phyloP scores from a whole-genome alignment of 75 land plant species.

The Larix kaempferi region DNA sequence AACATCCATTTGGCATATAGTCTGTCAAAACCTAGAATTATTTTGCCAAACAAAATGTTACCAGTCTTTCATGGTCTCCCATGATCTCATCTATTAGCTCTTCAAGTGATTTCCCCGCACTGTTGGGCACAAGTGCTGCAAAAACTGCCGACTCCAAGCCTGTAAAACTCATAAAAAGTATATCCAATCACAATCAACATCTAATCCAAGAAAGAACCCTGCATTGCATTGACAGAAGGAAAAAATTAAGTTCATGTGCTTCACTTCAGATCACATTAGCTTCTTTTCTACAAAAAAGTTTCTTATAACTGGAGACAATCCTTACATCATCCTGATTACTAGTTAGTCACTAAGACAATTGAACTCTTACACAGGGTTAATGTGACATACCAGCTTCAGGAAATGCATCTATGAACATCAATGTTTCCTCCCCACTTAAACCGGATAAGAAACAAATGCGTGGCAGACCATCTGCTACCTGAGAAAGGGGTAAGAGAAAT shows the following conservation, averaged over 20 bases:
- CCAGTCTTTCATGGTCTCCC: conserved; percentile 95
- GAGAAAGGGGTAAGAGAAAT: conserved; percentile 18
- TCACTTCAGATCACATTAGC: neutral
- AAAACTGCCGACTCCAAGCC: conserved; percentile 72
- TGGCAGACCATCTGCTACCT: conserved; percentile 72
- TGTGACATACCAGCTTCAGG: conserved; percentile 60
- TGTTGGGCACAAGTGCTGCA: conserved; percentile 94
- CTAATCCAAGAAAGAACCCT: neutral
- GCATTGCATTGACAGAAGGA: conserved; percentile 1
- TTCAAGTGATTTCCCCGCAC: conserved; percentile 59
- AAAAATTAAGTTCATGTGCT: neutral
- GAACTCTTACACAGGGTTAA: neutral
- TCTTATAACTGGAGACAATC: neutral
- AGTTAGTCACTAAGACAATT: neutral
- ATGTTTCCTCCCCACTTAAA: conserved; percentile 85
- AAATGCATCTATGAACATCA: conserved; percentile 86
- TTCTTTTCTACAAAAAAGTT: neutral
- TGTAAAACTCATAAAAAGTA: conserved; percentile 17
- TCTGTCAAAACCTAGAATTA: neutral
- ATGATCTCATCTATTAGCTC: conserved; percentile 89
- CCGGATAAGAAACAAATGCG: conserved; percentile 90
- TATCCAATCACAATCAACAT: neutral
- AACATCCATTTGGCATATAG: neutral
- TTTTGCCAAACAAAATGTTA: conserved; percentile 8
- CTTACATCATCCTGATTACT: neutral